A percentile compares a stretch with the other conserved stretches of the same genome.
Conservation (phyloP, 1,139 yeast genomes). For the Saccharomyces hybrid region DNA sequence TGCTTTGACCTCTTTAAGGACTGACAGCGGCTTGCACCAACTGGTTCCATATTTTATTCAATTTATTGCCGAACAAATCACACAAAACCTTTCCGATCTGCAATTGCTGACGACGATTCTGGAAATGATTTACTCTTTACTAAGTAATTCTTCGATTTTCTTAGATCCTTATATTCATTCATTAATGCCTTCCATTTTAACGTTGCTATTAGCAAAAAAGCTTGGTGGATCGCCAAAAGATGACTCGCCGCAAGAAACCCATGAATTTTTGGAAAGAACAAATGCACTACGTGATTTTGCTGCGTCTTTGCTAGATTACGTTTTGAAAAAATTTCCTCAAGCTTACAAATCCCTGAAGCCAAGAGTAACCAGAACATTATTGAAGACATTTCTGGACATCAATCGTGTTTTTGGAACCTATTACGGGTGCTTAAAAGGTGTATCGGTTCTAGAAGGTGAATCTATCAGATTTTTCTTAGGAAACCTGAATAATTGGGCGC, state of each 20-base stretch:
- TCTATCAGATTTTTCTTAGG: slow-evolving; percentile 83
- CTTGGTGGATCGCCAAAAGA: slow-evolving; percentile 50
- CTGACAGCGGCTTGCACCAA: slow-evolving; percentile 96
- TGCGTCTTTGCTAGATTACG: slow-evolving; percentile 71
- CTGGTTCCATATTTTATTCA: slow-evolving; percentile 93
- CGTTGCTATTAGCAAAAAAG: slow-evolving; percentile 79
- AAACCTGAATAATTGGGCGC: slow-evolving; percentile 74
- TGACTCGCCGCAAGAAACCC: slow-evolving; percentile 12
- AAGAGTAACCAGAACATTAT: slow-evolving; percentile 83
- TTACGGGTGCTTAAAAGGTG: slow-evolving; percentile 85
- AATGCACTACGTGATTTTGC: slow-evolving; percentile 81
- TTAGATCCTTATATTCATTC: slow-evolving; percentile 96
- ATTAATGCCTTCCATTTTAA: slow-evolving; percentile 88
- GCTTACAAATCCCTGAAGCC: slow-evolving; percentile 88
- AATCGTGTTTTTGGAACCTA: slow-evolving; percentile 78
- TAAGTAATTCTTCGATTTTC: slow-evolving; percentile 79
- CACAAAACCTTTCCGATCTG: slow-evolving; percentile 74
- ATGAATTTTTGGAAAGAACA: slow-evolving; percentile 32
- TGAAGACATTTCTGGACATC: slow-evolving; percentile 81
- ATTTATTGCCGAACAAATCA: slow-evolving; percentile 91
- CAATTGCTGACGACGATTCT: slow-evolving; percentile 75
- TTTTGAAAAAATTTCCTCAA: slow-evolving; percentile 72
- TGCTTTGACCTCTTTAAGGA: slow-evolving; percentile 73
- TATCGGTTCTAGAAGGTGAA: slow-evolving; percentile 78
- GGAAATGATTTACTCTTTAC: slow-evolving; percentile 78